Base-by-base conservation (phyloP, 2,329 filamentous ascomycete species). In the Arthrobotrys entomopaga region DNA sequence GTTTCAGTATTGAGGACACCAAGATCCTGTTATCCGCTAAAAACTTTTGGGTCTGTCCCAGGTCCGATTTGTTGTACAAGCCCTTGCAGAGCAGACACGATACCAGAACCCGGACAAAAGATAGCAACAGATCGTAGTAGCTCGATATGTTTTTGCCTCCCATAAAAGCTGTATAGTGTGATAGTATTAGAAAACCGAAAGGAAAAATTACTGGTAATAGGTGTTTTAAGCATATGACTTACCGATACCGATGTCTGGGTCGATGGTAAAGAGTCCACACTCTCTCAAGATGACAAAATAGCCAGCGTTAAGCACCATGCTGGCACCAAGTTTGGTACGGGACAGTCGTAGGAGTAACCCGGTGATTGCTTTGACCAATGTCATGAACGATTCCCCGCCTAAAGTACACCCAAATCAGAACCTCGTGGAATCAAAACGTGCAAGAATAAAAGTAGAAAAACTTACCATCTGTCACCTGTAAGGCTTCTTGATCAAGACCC, bases 1-100 rank as follows among this genome's bases (percentile, higher is more conserved):
- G 86, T 84, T 99, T 99, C 79, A 99, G 91, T 19, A 96, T 89
- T 52, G 93, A 91, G 76, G 95, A 88, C 78, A 98, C 91, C 66
- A 93, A 88, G 81, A 90, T 88, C 75, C 94, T 86, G 81, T 97
- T 92, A 77, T 95, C 90, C 4, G 87, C 86, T 72, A 99, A 84
- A 82, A 99, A 99, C 40, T 85, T 85, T 65, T 91, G 87, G 0
- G 90, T 93, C 80, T 93, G 91, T 46, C 89, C 86, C 46, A 93
- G 82, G 1, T 87, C 87, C 71, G 88, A 85, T 65, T 88, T 87
- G 80, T 96, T 97, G 79, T 96, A 90, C 16, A 90, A 85, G 0
- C 94, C 94, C 53, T 92, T 87, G 76, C 89, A 90, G 56, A 97
- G 86, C 13, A 97, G 88, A 0, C 92, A 90, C 2, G 92, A 90